Conservation (phyloP, 2,329 filamentous ascomycete species). For the Colletotrichum magnum region DNA sequence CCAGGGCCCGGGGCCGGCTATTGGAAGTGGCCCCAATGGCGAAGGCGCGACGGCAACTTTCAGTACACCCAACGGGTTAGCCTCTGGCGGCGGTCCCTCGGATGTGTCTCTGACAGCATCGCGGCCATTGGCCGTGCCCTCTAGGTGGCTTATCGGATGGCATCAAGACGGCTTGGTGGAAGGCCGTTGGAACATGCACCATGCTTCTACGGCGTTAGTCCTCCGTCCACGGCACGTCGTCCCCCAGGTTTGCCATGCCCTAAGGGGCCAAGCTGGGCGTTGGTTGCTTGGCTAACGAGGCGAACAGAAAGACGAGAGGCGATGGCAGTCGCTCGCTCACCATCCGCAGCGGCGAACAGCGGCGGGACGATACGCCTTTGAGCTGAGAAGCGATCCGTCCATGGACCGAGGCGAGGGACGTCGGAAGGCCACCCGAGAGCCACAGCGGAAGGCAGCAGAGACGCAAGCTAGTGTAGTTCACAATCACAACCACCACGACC, state of each 20-base stretch:
- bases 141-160: slow-evolving; percentile 37
- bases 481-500: background rate
- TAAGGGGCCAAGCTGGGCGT: slow-evolving; percentile 21
- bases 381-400: slow-evolving; percentile 5
- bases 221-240: slow-evolving; percentile 16
- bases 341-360: slow-evolving; percentile 8
- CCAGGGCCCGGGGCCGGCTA: slow-evolving; percentile 13
- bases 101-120: slow-evolving; percentile 36
- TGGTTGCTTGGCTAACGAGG: slow-evolving; percentile 35
- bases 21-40: slow-evolving; percentile 26
- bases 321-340: background rate
- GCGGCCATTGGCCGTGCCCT: slow-evolving; percentile 31
- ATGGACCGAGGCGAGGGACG: slow-evolving; percentile 11
- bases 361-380: slow-evolving; percentile 1
- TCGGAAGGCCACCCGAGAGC: slow-evolving; percentile 22
- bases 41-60: slow-evolving; percentile 14
- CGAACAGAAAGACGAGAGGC: slow-evolving; percentile 5
- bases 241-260: slow-evolving; percentile 32
- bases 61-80: slow-evolving; percentile 23
- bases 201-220: slow-evolving; percentile 39
- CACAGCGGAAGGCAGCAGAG: background rate
- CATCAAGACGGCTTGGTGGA: slow-evolving; percentile 36
- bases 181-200: slow-evolving; percentile 41
- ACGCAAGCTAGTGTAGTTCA: background rate
- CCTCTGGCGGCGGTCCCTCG: slow-evolving; percentile 20